phyloP scores from a whole-genome alignment of 2,329 filamentous ascomycete genomes.

The Penicillium sclerotiorum region DNA sequence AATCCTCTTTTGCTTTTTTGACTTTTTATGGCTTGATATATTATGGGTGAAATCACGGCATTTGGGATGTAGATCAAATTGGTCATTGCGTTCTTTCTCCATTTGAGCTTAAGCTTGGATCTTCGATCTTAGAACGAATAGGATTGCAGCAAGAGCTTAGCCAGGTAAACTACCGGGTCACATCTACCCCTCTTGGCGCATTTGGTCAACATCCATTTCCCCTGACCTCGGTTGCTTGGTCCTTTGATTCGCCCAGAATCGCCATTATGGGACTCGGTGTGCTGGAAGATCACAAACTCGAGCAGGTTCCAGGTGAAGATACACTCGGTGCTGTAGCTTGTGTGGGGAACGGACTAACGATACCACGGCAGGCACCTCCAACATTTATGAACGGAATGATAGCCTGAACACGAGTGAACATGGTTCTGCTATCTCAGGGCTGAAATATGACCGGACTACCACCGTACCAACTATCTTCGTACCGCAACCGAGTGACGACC shows the following conservation, averaged over 20 bases:
- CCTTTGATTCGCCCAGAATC: neutral
- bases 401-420: conserved; percentile 35
- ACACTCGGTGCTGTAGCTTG: neutral
- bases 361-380: conserved; percentile 41
- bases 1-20: neutral
- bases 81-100: too few relatives aligned
- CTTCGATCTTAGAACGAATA: too few relatives aligned
- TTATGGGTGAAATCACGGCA: too few relatives aligned
- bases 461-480: conserved; percentile 74
- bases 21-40: too few relatives aligned
- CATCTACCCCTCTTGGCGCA: conserved; percentile 1
- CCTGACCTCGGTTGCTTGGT: neutral
- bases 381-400: conserved; percentile 64
- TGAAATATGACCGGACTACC: conserved; percentile 75
- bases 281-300: conserved; percentile 66
- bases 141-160: too few relatives aligned
- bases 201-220: neutral
- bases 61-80: neutral
- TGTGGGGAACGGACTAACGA: neutral
- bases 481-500: conserved; percentile 87
- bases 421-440: conserved; percentile 39
- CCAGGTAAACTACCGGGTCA: too few relatives aligned
- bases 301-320: conserved; percentile 72
- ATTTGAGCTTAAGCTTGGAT: too few relatives aligned
- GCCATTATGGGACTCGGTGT: conserved; percentile 69